Base-by-base conservation (phyloP, 441 rosid genomes). In the Jatropha multifida region DNA sequence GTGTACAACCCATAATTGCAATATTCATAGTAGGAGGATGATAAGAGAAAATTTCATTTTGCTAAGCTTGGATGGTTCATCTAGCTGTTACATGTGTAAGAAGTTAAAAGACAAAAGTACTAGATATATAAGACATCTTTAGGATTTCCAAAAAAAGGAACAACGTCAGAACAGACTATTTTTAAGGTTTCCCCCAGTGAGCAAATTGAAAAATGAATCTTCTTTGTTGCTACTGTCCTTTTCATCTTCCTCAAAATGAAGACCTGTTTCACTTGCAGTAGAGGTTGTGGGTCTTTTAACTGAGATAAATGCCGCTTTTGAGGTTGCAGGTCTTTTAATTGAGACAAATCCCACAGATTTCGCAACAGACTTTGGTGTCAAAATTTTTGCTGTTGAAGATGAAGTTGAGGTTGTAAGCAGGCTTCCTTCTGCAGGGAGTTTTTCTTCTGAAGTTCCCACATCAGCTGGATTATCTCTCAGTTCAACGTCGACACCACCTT, bases 261-360 rank as follows among this genome's bases (percentile, higher is more conserved):
- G 26, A 69, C 68, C 79, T n/a, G 12, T 64, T 40, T 49, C 65
- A 68, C 71, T 75, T 23, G 73, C 12, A 38, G 78, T 76, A 48
- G 85, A 72, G 13, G 74, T 65, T 65, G 74, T 82, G 1, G 77
- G 84, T 51, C 83, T 85, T 83, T 37, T 54, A 37, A 76, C 80
- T 55, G 74, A 80, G 46, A 74, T 74, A 56, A 75, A 81, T 60
- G 83, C 81, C 48, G 83, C 17, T 40, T 73, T 66, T 7, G 77
- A 59, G 41, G 81, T 72, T 13, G 77, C 78, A 63, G 86, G 89
- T 81, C 86, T 85, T 81, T 88, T 90, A 38, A 89, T 80, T 0
- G 92, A 83, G 69, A 92, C 82, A 79, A 89, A 92, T 20, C 95
- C 95, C 72, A 90, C 94, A 68, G 85, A 79, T 73, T 72, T 81